Percentiles rank a stretch among this genome's conserved stretches.
phyloP scores from a whole-genome alignment of 2,329 filamentous ascomycete species.

The Calonectria hongkongensis region DNA sequence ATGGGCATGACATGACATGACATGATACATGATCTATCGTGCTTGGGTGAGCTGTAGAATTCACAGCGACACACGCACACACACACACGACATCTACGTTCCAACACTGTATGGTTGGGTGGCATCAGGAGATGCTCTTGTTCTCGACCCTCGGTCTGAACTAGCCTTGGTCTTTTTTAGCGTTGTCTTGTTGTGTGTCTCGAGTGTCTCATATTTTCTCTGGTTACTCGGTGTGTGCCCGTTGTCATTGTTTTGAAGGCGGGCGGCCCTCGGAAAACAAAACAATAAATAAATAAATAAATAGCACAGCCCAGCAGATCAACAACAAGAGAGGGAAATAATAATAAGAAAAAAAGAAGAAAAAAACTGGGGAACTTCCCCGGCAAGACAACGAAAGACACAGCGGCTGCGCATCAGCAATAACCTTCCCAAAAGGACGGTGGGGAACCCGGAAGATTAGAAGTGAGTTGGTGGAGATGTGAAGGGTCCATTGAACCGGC shows the following conservation, averaged over 20 bases:
- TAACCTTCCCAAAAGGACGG: slow-evolving; percentile 15
- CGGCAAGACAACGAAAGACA: slow-evolving; percentile 21
- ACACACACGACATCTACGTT: not conserved
- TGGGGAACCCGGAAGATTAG: slow-evolving; percentile 33
- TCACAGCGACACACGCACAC: not conserved
- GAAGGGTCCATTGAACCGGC: not conserved
- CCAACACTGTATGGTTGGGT: not conserved
- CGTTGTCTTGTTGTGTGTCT: slow-evolving; percentile 25
- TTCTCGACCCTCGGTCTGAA: slow-evolving; percentile 23
- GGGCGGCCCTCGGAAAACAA: not conserved
- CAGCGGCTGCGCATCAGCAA: not conserved
- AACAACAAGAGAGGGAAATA: not conserved
- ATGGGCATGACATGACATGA: slow-evolving; percentile 45
- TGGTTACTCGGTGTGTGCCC: not conserved
- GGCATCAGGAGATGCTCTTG: slow-evolving; percentile 15
- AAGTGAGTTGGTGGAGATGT: slow-evolving; percentile 32
- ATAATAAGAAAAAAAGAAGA: not conserved
- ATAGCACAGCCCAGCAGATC: not conserved
- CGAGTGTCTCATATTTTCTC: slow-evolving; percentile 16
- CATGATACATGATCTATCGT: slow-evolving; percentile 44
- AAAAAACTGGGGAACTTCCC: slow-evolving; percentile 27
- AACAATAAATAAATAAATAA: not conserved
- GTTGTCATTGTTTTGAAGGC: slow-evolving; percentile 4
- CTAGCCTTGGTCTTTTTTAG: slow-evolving; percentile 20
- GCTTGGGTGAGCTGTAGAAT: not conserved